These are phyloP conservation scores for Closterium sp. DNA, from an alignment of 139 green algal genomes.

Conservation along the genomic window DNA sequence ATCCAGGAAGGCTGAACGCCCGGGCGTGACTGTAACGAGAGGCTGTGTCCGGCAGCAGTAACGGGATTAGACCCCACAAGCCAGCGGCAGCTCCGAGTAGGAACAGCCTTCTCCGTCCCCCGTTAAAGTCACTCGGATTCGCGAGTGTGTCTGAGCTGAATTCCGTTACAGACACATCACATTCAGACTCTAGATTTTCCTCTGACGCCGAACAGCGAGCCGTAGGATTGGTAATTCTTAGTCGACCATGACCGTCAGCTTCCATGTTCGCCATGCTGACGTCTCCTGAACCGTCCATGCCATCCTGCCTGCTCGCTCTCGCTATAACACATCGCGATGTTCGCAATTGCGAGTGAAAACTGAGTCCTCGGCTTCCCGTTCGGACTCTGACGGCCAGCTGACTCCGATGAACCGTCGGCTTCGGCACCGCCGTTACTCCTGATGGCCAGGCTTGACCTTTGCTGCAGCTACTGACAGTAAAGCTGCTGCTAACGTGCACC, in stretches of 20 bases:
- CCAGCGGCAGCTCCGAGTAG: background rate
- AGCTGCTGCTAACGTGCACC: background rate
- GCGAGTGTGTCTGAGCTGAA: background rate
- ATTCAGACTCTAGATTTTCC: background rate
- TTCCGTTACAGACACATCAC: background rate
- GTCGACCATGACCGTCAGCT: background rate
- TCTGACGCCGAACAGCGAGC: background rate
- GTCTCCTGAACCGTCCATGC: background rate
- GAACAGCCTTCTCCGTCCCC: background rate
- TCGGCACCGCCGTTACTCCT: background rate
- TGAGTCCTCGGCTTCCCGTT: background rate
- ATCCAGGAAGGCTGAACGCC: background rate
- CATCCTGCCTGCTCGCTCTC: background rate
- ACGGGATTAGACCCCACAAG: background rate
- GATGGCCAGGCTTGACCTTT: background rate
- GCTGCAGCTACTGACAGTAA: background rate
- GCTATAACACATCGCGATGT: background rate
- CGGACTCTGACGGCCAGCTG: too few relatives aligned
- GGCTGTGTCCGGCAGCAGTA: background rate
- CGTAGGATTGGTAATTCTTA: background rate
- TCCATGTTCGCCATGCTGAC: background rate
- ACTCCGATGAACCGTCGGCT: background rate
- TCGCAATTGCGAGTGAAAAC: background rate
- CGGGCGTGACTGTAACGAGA: background rate
- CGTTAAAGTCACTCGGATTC: background rate